Conservation (phyloP, 2,329 filamentous ascomycete genomes). For the Penicillium sp. region DNA sequence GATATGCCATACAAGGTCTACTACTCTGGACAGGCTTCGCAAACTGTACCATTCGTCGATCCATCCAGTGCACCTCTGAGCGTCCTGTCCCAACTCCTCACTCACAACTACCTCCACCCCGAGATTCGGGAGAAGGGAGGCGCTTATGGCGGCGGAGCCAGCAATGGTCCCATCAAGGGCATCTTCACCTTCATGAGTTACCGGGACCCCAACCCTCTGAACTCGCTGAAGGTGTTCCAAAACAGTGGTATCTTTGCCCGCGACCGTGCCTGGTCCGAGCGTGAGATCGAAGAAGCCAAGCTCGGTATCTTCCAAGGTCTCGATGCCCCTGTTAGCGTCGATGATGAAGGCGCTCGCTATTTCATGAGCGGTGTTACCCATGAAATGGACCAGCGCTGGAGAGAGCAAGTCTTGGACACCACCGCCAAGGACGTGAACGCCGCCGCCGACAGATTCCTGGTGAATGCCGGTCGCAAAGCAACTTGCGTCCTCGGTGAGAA, state of each 20-base stretch:
- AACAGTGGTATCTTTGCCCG: slow-evolving; percentile 81
- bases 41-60: slow-evolving; percentile 81
- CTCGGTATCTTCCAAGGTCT: slow-evolving; percentile 89
- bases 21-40: slow-evolving; percentile 80
- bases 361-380: slow-evolving; percentile 85
- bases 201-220: slow-evolving; percentile 90
- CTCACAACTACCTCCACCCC: slow-evolving; percentile 94
- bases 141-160: slow-evolving; percentile 91
- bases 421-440: slow-evolving; percentile 75
- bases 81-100: slow-evolving; percentile 86
- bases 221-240: slow-evolving; percentile 81
- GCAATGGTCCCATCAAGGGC: slow-evolving; percentile 75
- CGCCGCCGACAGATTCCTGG: slow-evolving; percentile 79
- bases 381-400: slow-evolving; percentile 82
- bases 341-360: slow-evolving; percentile 79
- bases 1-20: slow-evolving; percentile 96
- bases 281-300: slow-evolving; percentile 94
- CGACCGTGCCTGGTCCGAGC: slow-evolving; percentile 76
- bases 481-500: slow-evolving; percentile 79
- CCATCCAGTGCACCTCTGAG: slow-evolving; percentile 76
- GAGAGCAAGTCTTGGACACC: slow-evolving; percentile 85
- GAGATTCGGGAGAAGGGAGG: slow-evolving; percentile 98
- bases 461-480: slow-evolving; percentile 64
- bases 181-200: slow-evolving; percentile 96
- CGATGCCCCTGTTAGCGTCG: slow-evolving; percentile 85